Percentiles rank a stretch among this genome's conserved stretches.
Conservation (phyloP, 805 yeast genomes). For the Candida sphagnicola region DNA sequence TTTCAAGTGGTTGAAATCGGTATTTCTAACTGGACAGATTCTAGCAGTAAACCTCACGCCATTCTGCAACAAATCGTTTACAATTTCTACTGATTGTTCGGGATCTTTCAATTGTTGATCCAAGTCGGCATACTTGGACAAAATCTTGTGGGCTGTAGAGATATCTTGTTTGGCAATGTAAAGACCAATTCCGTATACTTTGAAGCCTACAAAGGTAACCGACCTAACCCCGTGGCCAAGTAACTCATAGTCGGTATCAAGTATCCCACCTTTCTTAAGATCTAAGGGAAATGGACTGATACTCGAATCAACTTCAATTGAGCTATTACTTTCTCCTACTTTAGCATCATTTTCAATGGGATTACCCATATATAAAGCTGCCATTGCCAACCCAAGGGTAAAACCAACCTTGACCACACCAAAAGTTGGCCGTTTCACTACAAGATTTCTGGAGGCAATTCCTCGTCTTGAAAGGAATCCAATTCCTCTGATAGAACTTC, state of each 20-base stretch:
- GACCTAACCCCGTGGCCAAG: slow-evolving; percentile 80
- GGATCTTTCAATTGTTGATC: slow-evolving; percentile 46
- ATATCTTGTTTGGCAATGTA: slow-evolving; percentile 66
- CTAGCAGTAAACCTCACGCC: slow-evolving; percentile 66
- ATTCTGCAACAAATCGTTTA: slow-evolving; percentile 54
- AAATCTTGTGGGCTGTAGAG: slow-evolving; percentile 23
- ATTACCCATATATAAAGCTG: background rate
- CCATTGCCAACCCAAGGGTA: background rate
- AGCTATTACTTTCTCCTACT: slow-evolving; percentile 6
- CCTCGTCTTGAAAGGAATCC: background rate
- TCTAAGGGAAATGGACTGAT: slow-evolving; percentile 46
- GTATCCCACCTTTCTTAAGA: slow-evolving; percentile 10
- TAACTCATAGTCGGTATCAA: slow-evolving; percentile 43
- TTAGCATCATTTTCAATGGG: slow-evolving; percentile 2
- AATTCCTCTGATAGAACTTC: slow-evolving; percentile 1
- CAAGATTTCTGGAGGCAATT: background rate
- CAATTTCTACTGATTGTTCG: slow-evolving; percentile 46
- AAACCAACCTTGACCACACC: too few relatives aligned
- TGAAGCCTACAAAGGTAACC: slow-evolving; percentile 78
- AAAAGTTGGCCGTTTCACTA: too few relatives aligned
- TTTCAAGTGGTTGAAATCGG: slow-evolving; percentile 84
- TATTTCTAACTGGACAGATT: slow-evolving; percentile 82
- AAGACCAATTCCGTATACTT: slow-evolving; percentile 83
- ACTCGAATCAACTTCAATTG: slow-evolving; percentile 45
- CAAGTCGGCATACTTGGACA: slow-evolving; percentile 24